Conservation (phyloP, 306 rosid genomes). For the Gastrolobium bilobum region DNA sequence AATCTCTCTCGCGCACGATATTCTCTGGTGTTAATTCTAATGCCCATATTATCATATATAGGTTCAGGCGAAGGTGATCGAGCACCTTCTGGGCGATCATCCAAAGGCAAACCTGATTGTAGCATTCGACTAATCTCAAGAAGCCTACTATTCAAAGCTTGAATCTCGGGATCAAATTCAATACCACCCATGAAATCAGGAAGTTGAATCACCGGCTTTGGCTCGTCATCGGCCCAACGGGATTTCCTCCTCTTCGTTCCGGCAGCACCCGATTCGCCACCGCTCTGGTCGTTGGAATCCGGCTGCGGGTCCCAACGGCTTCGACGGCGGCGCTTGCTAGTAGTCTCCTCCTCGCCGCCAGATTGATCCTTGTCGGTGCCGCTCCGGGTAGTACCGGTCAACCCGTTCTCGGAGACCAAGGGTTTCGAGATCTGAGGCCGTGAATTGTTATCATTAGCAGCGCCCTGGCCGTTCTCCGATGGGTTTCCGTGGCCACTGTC, state of each 20-base stretch:
- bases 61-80: slow-evolving; percentile 99
- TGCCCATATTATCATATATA: slow-evolving; percentile 90
- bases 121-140: slow-evolving; percentile 95
- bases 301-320: slow-evolving; percentile 99
- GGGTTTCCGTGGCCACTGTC: slow-evolving; percentile 32
- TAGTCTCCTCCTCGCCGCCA: slow-evolving; percentile 96
- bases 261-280: slow-evolving; percentile 61
- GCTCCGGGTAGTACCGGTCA: slow-evolving; percentile 77
- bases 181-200: slow-evolving; percentile 99
- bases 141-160: slow-evolving; percentile 90
- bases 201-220: slow-evolving; percentile 88
- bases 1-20: slow-evolving; percentile 94
- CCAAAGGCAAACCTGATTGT: slow-evolving; percentile 90
- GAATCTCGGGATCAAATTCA: slow-evolving; percentile 96
- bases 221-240: slow-evolving; percentile 96
- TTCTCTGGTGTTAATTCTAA: slow-evolving; percentile 92
- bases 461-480: slow-evolving; percentile 32
- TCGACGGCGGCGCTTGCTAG: slow-evolving; percentile 81
- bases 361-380: slow-evolving; percentile 85
- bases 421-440: slow-evolving; percentile 55
- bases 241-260: slow-evolving; percentile 87
- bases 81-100: slow-evolving; percentile 97
- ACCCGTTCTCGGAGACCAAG: slow-evolving; percentile 74
- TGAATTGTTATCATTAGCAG: background rate
- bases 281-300: slow-evolving; percentile 73